A percentile compares a stretch with the other conserved stretches of the same genome.
These are phyloP conservation scores for Carex arenaria DNA, from an alignment of 202 grass and related monocot species.

Conservation along the genomic window DNA sequence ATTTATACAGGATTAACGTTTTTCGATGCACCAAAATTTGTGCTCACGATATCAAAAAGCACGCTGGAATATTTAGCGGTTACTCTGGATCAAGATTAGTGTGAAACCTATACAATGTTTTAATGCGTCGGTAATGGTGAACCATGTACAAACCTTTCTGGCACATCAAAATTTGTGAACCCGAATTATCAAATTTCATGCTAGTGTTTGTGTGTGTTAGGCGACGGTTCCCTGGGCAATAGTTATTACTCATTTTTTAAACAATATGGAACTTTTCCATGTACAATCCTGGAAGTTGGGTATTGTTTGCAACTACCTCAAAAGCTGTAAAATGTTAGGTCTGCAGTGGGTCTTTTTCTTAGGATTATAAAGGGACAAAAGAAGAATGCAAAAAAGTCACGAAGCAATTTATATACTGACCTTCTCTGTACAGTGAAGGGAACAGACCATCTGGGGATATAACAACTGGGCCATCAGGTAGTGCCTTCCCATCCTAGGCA, in stretches of 20 bases:
- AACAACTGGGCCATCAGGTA: slow-evolving; percentile 93
- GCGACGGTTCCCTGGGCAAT: too few species aligned
- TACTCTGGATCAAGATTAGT: too few species aligned
- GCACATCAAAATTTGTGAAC: too few species aligned
- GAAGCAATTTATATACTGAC: slow-evolving; percentile 26
- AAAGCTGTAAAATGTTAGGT: neutral
- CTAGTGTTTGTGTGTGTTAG: too few species aligned
- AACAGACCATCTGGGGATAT: slow-evolving; percentile 98
- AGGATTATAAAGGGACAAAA: neutral
- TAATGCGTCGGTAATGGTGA: too few species aligned
- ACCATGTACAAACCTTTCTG: too few species aligned
- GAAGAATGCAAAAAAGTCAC: neutral
- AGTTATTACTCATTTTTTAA: neutral
- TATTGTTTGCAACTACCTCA: neutral
- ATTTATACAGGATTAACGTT: too few species aligned
- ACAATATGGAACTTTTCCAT: neutral
- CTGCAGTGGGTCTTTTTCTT: neutral
- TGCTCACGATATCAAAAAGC: too few species aligned
- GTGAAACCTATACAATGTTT: too few species aligned
- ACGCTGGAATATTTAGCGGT: too few species aligned
- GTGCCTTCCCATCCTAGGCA: slow-evolving; percentile 71
- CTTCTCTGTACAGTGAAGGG: slow-evolving; percentile 98
- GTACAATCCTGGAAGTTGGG: neutral
- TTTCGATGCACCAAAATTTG: too few species aligned
- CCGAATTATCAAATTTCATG: too few species aligned